Evolutionary conservation across 257 asterid genomes (phyloP), one percentile per base, ranked within the genome.

Genomic region (Solanum gracilifrons): DNA sequence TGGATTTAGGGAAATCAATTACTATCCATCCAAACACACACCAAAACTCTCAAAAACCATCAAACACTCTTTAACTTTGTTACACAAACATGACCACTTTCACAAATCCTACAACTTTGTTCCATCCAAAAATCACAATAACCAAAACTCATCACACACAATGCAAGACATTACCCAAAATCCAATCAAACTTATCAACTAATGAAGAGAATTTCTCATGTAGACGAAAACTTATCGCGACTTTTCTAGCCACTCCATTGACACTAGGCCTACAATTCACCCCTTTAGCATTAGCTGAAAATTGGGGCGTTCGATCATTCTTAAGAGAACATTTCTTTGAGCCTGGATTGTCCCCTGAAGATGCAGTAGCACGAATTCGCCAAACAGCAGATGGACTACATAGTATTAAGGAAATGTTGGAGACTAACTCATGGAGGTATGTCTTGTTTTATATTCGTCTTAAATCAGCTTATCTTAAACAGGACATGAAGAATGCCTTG

Each of bases 301-400:
- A 92, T 18, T 95, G 97, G 98, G 98, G 98, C 18, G 92, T 92
- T 1, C 94, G 94, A 3, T 95, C 98, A 0, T 89, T 94, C 51
- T 7, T 94, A 4, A 32, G 80, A 87, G 98, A 95, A 31, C 88
- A 89, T 27, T 94, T 88, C 87, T 94, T 94, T 29, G 91, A 90
- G 85, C 97, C 97, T 9, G 94, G 87, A 3, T 27, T 95, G 77
- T 95, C 97, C 9, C 91, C 98, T 29, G 98, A 95, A 20, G 97
- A 95, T 39, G 88, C 98, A 25, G 97, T 84, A 29, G 93, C 94
- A 1, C 88, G 98, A 37, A 91, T 95, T 87, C 90, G 91, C 33
- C 94, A 94, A 85, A 94, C 97, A 71, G 96, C 96, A 12, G 93
- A 94, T 77, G 98, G 98, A 83, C 94, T 96, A 11, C 98, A 94